Base-by-base conservation (phyloP, 2,329 filamentous ascomycete genomes). In the Chrysoporthe cubensis region DNA sequence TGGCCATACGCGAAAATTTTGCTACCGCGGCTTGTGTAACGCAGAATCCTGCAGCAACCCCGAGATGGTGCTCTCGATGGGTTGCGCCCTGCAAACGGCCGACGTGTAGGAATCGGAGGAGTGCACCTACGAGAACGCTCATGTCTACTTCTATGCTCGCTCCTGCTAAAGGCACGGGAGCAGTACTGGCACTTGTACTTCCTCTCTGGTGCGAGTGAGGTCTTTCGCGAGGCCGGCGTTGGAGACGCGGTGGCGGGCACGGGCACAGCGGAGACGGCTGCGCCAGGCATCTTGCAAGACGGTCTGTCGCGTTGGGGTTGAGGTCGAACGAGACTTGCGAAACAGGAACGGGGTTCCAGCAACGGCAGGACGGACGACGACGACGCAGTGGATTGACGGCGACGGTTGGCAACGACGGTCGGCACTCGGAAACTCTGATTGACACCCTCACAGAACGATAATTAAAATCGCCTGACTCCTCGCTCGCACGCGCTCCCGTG, bases 171-270 rank as follows among this genome's bases (percentile, higher is more conserved):
- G 72, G 96, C 96, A 80, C 96, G 88, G 82, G 94, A 94, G 85
- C 96, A 98, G 82, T 97, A 98, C 85, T 97, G 94, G 84, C 96
- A 99, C 81, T 98, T 97, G 89, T 99, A 99, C 83, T 97, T 97
- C 85, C 96, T 95, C 85, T 98, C 96, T 66, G 94, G 93, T 74
- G 89, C 90, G 74, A 90, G 83, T 70, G 91, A 85, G 73, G 90
- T 81, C 82, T 96, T 97, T 81, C 92, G 89, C 62, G 90, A 86
- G 75, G 88, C 87, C 78, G 91, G 87, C 77, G 90, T 87, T 63
- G 68, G 59, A n/a, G 68, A 68, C 77, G 93, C 88, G 77, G 88
- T 83, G 77, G 88, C 86, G 74, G 88, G 80, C 77, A 91, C 83
- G 74, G 89, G 82, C 75, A 89, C 88, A 54, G 63, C 63, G 43